Evolutionary conservation across 139 green algal species (phyloP), one percentile per base, ranked within the genome.

Genomic region (Closterium sp.): DNA sequence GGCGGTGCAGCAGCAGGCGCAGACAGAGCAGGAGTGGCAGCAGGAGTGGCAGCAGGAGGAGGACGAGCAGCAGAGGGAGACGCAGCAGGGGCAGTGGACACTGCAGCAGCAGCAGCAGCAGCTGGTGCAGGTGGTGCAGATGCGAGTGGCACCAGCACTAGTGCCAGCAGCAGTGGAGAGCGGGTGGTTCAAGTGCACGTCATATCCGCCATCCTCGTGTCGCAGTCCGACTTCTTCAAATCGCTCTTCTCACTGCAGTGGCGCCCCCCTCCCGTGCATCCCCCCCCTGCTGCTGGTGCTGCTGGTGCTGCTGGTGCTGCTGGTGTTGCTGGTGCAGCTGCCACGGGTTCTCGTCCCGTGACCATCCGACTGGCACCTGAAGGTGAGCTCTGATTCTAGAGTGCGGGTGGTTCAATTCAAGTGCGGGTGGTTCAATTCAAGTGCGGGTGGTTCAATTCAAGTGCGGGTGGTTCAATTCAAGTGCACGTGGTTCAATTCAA

Each of bases 131-230:
- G 83, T 10, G 83, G 16, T 33, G 83, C 19, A 86, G 83, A n/a
- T n/a, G n/a, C n/a, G n/a, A n/a, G n/a, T n/a, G 83, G 25, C 21
- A 86, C 19, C 83, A 86, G 83, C 21, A 86, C 16, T 10, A 86
- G 83, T n/a, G 83, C 19, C 83, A 86, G n/a, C n/a, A n/a, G n/a
- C n/a, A n/a, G n/a, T n/a, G n/a, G n/a, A n/a, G n/a, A n/a, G n/a
- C n/a, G n/a, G n/a, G 1, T 9, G 84, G 32, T 43, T n/a, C 19
- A 34, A 30, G 30, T 87, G 31, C 84, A 87, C 84, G 31, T 87
- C 28, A 87, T 87, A 36, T 87, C 84, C 7, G 84, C 84, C 84
- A 55, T 87, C 31, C 84, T 87, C n/a, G 84, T 87, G 19, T 35
- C 84, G 0, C 84, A 87, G 84, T 87, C 84, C 3, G 84, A 87